A percentile compares a stretch with the other conserved stretches of the same genome.
These are phyloP conservation scores for Leccinum arenicola DNA, from an alignment of 768 basidiomycete genomes.

Conservation along the genomic window DNA sequence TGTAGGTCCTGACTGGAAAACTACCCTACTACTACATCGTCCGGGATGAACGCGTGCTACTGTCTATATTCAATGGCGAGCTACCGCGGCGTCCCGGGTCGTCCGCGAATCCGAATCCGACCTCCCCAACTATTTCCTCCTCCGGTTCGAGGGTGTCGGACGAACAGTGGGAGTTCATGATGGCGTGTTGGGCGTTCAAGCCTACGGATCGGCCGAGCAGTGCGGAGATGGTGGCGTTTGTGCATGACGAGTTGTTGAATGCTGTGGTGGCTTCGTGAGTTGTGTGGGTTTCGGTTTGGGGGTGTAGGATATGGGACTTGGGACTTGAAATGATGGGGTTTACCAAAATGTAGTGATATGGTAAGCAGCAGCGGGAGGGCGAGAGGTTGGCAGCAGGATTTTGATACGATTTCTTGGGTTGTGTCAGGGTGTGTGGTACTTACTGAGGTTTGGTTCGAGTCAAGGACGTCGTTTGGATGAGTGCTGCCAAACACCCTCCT, in stretches of 20 bases:
- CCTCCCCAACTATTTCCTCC: background rate
- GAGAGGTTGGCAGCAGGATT: background rate
- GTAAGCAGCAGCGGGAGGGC: background rate
- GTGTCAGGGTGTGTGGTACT: background rate
- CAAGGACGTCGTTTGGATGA: no score
- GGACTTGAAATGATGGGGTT: background rate
- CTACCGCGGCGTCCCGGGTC: slow-evolving; percentile 13
- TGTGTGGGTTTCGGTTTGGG: background rate
- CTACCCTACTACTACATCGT: slow-evolving; percentile 21
- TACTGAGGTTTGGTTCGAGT: no score
- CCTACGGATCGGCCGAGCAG: slow-evolving; percentile 31
- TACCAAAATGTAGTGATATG: background rate
- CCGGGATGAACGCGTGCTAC: slow-evolving; percentile 19
- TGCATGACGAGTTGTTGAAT: slow-evolving; percentile 14
- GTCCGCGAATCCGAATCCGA: background rate
- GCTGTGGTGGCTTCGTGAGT: background rate
- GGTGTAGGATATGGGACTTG: background rate
- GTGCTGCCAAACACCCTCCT: no score
- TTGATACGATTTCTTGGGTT: background rate
- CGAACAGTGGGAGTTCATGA: slow-evolving; percentile 24
- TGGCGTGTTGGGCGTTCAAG: slow-evolving; percentile 28
- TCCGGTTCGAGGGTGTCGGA: slow-evolving; percentile 8
- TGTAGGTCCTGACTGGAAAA: slow-evolving; percentile 23
- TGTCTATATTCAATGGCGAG: slow-evolving; percentile 14
- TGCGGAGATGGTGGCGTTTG: slow-evolving; percentile 26